phyloP scores from a whole-genome alignment of 106 monocot genomes.

The Dioscorea dumetorum region DNA sequence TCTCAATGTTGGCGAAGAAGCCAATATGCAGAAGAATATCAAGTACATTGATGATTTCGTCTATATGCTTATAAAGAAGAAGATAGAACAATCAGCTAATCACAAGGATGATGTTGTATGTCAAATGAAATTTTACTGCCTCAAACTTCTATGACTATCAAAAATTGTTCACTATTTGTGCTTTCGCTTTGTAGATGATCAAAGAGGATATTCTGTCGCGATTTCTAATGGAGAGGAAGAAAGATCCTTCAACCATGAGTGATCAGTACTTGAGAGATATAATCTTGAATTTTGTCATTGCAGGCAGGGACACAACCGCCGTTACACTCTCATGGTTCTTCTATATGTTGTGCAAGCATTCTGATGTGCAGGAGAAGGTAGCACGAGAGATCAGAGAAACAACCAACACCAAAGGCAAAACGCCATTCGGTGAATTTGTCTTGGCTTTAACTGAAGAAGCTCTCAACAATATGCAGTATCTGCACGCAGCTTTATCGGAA shows the following conservation, averaged over 20 bases:
- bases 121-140: neutral
- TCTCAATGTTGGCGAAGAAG: slow-evolving; percentile 50
- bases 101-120: slow-evolving; percentile 15
- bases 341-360: slow-evolving; percentile 47
- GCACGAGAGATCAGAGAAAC: slow-evolving; percentile 30
- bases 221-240: slow-evolving; percentile 31
- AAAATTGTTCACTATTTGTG: neutral
- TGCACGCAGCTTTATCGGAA: slow-evolving; percentile 58
- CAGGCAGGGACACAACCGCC: slow-evolving; percentile 64
- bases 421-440: slow-evolving; percentile 14
- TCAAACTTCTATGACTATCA: neutral
- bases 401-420: neutral
- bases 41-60: slow-evolving; percentile 36
- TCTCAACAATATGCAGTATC: slow-evolving; percentile 56
- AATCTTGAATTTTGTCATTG: slow-evolving; percentile 51
- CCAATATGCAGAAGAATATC: slow-evolving; percentile 22
- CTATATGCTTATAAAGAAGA: slow-evolving; percentile 28
- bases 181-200: slow-evolving; percentile 3
- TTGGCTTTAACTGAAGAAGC: slow-evolving; percentile 32
- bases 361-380: slow-evolving; percentile 44
- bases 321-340: slow-evolving; percentile 64
- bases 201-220: slow-evolving; percentile 52
- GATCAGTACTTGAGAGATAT: slow-evolving; percentile 53
- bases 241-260: slow-evolving; percentile 18
- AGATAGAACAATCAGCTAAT: slow-evolving; percentile 15